phyloP scores from a whole-genome alignment of 352 stramenopile genomes.

The Phytopythium montanum region DNA sequence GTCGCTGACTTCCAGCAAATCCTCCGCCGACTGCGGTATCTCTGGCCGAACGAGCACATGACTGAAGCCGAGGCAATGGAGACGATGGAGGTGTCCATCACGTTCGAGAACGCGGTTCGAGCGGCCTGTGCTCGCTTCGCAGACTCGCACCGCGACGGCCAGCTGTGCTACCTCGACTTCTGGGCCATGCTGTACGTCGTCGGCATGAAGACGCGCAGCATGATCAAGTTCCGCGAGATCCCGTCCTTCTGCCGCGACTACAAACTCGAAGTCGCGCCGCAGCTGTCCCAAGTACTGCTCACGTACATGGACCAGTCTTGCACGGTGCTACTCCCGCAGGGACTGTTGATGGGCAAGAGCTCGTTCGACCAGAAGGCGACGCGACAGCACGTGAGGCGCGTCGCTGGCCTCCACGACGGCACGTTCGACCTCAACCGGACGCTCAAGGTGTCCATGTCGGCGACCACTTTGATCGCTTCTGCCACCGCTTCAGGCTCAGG shows the following conservation, averaged over 20 bases:
- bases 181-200: conserved; percentile 84
- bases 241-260: conserved; percentile 73
- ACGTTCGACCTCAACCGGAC: conserved; percentile 30
- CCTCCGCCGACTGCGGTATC: conserved; percentile 50
- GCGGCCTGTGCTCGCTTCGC: conserved; percentile 43
- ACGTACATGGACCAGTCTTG: conserved; percentile 65
- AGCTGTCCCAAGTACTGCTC: conserved; percentile 38
- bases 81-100: conserved; percentile 24
- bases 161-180: conserved; percentile 80
- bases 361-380: conserved; percentile 38
- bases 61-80: conserved; percentile 29
- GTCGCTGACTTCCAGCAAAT: conserved; percentile 51
- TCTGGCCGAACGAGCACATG: conserved; percentile 53
- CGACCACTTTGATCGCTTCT: conserved; percentile 37
- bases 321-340: conserved; percentile 47
- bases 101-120: conserved; percentile 51
- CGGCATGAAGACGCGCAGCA: conserved; percentile 37
- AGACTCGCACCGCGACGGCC: conserved; percentile 50
- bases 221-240: conserved; percentile 68
- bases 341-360: conserved; percentile 49
- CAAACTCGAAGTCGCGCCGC: conserved; percentile 60
- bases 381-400: conserved; percentile 34
- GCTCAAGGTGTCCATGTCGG: conserved; percentile 31
- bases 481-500: neutral
- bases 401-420: conserved; percentile 48